Conservation (phyloP, 192 early-diverging fungal genomes). For the Backusella tuberculispora region DNA sequence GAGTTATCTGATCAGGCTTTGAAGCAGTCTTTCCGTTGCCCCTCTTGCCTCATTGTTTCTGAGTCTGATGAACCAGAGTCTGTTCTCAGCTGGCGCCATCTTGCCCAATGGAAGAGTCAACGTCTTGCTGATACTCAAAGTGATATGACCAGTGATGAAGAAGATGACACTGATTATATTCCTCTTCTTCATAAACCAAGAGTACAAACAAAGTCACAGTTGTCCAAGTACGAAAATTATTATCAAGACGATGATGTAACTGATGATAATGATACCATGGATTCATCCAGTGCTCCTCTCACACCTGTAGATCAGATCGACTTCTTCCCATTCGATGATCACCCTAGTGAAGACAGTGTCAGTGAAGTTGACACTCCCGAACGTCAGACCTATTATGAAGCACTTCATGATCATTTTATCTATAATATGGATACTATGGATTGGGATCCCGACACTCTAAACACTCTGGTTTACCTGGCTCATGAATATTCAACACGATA, state of each 20-base stretch:
- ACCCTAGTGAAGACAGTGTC: constrained; percentile 23
- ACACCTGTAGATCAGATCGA: neutral
- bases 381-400: neutral
- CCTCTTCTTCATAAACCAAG: neutral
- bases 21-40: constrained; percentile 66
- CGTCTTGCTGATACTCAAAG: constrained; percentile 22
- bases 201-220: constrained; percentile 22
- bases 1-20: constrained; percentile 59
- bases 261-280: neutral
- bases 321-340: neutral
- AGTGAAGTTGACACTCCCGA: constrained; percentile 34
- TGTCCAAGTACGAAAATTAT: neutral
- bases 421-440: neutral
- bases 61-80: constrained; percentile 11
- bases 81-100: constrained; percentile 31
- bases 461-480: neutral
- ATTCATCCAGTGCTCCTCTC: neutral
- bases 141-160: constrained; percentile 27
- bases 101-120: constrained; percentile 32
- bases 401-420: constrained; percentile 8
- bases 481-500: constrained; percentile 13
- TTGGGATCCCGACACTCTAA: neutral
- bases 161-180: constrained; percentile 16
- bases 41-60: constrained; percentile 30
- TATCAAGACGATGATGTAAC: constrained; percentile 11